Evolutionary conservation across 169 alveolate genomes (phyloP).

Genomic region (Plasmodium adleri): DNA sequence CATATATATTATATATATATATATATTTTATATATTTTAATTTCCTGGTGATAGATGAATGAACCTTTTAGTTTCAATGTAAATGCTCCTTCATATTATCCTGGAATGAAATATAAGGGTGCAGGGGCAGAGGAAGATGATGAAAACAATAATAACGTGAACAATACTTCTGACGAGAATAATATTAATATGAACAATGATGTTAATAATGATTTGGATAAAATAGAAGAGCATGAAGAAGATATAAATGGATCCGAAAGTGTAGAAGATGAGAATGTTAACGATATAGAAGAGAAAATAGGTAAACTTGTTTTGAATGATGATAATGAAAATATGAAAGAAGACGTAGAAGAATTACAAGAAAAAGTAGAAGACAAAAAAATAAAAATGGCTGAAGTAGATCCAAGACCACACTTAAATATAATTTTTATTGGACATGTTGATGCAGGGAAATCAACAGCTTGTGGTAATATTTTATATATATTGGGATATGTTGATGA

Average conservation of each 20-base stretch:
- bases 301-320: background rate
- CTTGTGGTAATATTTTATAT: constrained; percentile 96
- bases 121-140: background rate
- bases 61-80: constrained; percentile 68
- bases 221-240: constrained; percentile 3
- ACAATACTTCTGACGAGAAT: background rate
- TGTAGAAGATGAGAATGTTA: background rate
- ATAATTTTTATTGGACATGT: constrained; percentile 99
- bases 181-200: background rate
- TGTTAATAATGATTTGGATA: constrained; percentile 5
- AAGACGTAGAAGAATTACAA: constrained; percentile 22
- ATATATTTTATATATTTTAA: background rate
- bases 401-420: constrained; percentile 93
- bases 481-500: constrained; percentile 95
- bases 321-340: constrained; percentile 8
- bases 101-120: constrained; percentile 47
- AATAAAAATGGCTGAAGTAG: constrained; percentile 82
- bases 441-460: constrained; percentile 99
- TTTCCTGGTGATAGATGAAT: constrained; percentile 39
- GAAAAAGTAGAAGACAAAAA: constrained; percentile 38
- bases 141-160: background rate
- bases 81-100: constrained; percentile 69
- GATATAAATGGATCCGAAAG: constrained; percentile 11
- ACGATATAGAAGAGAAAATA: constrained; percentile 16
- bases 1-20: background rate